Base-by-base conservation (phyloP, 352 stramenopile genomes). In the Paralagenidium karlingii region DNA sequence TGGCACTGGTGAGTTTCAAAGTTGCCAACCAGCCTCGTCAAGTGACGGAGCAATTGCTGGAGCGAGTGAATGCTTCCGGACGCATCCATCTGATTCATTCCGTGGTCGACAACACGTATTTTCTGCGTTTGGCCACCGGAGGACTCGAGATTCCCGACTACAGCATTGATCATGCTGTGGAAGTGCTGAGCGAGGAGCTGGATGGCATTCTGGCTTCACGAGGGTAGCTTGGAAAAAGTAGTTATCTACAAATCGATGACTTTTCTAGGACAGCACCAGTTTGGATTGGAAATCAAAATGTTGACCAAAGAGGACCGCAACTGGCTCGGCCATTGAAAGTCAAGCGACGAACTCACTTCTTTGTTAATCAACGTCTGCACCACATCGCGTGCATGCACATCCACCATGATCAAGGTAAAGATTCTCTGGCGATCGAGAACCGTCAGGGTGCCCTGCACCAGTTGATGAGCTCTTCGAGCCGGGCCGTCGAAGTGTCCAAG, bases 321-420 rank as follows among this genome's bases (percentile, higher is more conserved):
- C 51, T 93, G 79, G 43, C 84, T 69, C 34, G 87, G 77, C 77
- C 77, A 92, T 20, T 63, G 51, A 60, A 94, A 92, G 34, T 69
- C 58, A 24, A 65, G 52, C 7, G 67, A 56, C 34, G 68, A 73
- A 40, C 88, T 68, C 5, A 46, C 79, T 53, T 91, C 87, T 31
- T 82, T 63, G 5, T 58, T 42, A 38, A 91, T 68, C 19, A 91
- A 61, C 36, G 59, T 64, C 41, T 80, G 54, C 16, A 91, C 55
- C 18, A 91, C 71, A 47, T 91, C 78, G 25, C 78, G 62, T 45
- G 64, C 74, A 45, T 92, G 78, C 11, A 89, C 78, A 48, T 92
- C 78, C 50, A 89, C 78, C 28, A 71, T 90, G 49, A 92, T 89
- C 22, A 92, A 52, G 27, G 73, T 82, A 47, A 89, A 89, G 20